phyloP scores from a whole-genome alignment of 2,329 filamentous ascomycete genomes.

The Pochonia chlamydosporia region DNA sequence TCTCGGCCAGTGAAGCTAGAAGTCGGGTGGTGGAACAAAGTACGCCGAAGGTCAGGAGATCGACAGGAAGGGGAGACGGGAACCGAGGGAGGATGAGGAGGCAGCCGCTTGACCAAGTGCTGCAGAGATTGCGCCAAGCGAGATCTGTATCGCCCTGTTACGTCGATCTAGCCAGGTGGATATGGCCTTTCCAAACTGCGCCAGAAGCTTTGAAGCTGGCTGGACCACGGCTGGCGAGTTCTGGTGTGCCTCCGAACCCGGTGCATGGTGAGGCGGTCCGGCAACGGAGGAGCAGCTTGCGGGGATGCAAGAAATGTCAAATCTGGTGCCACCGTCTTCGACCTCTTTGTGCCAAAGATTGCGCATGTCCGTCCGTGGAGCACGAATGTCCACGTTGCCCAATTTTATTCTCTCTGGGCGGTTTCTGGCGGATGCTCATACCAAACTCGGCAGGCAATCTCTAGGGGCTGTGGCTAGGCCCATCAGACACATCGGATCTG shows the following conservation, averaged over 20 bases:
- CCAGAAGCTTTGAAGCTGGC: too few species aligned
- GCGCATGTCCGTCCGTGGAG: too few species aligned
- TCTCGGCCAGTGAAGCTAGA: constrained; percentile 1
- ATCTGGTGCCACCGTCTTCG: too few species aligned
- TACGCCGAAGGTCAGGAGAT: not conserved
- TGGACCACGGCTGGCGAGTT: too few species aligned
- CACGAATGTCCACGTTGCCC: too few species aligned
- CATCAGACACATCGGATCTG: not conserved
- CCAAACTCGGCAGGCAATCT: constrained; percentile 1
- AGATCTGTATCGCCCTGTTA: too few species aligned
- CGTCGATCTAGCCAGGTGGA: too few species aligned
- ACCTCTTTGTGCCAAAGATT: not conserved
- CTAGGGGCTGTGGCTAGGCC: not conserved
- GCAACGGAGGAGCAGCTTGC: not conserved
- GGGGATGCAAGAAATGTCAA: not conserved
- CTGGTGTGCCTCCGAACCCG: not conserved
- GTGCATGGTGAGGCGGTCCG: not conserved
- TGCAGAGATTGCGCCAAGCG: too few species aligned
- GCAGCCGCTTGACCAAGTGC: not conserved
- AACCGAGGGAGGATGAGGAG: not conserved
- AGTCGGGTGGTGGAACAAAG: not conserved
- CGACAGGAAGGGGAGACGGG: not conserved
- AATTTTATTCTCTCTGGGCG: not conserved
- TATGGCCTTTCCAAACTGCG: too few species aligned
- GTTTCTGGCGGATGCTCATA: not conserved